A percentile compares a stretch with the other conserved stretches of the same genome.
Evolutionary conservation across 139 green algal genomes (phyloP).

Genomic region (Coelastrella sp.): DNA sequence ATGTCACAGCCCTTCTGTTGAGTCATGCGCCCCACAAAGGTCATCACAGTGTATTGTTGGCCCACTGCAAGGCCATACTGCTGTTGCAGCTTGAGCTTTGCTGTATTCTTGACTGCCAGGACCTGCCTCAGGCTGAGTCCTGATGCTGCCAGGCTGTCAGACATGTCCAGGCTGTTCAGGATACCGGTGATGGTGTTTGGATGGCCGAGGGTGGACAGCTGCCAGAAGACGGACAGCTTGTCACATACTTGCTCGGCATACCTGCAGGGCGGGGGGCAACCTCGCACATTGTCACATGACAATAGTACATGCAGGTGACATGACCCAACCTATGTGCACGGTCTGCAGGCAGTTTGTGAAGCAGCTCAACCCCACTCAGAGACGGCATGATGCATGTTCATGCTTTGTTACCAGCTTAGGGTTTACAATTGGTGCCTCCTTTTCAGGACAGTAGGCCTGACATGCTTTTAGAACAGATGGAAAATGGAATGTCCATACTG

Average conservation of each 20-base stretch:
- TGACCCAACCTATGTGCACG: too few species aligned
- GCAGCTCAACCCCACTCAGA: neutral
- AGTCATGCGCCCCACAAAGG: conserved; percentile 58
- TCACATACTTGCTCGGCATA: conserved; percentile 22
- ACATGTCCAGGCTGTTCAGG: conserved; percentile 31
- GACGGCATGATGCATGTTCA: neutral
- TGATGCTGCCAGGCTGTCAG: conserved; percentile 27
- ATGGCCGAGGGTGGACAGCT: neutral
- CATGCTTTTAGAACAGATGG: neutral
- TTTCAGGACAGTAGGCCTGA: neutral
- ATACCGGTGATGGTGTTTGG: conserved; percentile 27
- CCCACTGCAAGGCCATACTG: conserved; percentile 32
- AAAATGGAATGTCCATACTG: too few species aligned
- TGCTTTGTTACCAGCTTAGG: too few species aligned
- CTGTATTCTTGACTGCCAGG: conserved; percentile 32
- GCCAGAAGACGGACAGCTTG: conserved; percentile 56
- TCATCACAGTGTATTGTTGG: conserved; percentile 24
- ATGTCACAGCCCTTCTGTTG: conserved; percentile 61
- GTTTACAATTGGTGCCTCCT: too few species aligned
- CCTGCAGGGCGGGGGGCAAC: neutral
- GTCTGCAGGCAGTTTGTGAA: neutral
- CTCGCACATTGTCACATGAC: too few species aligned
- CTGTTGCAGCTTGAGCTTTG: conserved; percentile 47
- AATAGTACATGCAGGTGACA: too few species aligned
- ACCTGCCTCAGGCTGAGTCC: conserved; percentile 22